Percentiles rank a stretch among this genome's conserved stretches.
Conservation (phyloP, 2,329 filamentous ascomycete genomes). For the Aureobasidium sp. region DNA sequence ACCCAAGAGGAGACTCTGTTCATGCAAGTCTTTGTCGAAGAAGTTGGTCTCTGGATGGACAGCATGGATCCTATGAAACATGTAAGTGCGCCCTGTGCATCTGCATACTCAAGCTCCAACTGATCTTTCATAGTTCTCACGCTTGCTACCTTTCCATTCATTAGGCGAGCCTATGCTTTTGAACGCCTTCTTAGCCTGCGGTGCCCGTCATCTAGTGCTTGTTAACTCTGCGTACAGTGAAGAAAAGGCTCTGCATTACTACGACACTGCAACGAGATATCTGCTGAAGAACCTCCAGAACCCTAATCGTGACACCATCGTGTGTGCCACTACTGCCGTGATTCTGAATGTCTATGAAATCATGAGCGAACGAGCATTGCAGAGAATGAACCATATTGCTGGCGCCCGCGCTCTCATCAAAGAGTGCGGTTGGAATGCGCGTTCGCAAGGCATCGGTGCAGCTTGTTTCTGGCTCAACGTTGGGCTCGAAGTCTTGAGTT, state of each 20-base stretch:
- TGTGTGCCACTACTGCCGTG: conserved; percentile 81
- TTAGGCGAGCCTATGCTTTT: conserved; percentile 79
- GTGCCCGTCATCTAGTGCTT: conserved; percentile 70
- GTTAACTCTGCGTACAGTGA: conserved; percentile 63
- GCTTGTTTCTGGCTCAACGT: conserved; percentile 95
- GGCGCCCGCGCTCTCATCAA: conserved; percentile 79
- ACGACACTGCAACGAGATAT: conserved; percentile 75
- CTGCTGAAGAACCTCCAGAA: conserved; percentile 73
- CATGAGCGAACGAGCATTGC: conserved; percentile 72
- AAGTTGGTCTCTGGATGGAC: conserved; percentile 92
- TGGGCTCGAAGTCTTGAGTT: conserved; percentile 82
- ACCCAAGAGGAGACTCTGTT: conserved; percentile 74
- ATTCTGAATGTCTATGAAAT: conserved; percentile 89
- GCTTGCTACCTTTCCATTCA: conserved; percentile 74
- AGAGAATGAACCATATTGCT: conserved; percentile 84
- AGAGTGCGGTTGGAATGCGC: conserved; percentile 82
- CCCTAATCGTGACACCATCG: conserved; percentile 71
- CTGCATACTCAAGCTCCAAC: neutral
- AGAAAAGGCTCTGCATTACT: conserved; percentile 74
- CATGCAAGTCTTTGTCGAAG: conserved; percentile 86
- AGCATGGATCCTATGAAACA: conserved; percentile 78
- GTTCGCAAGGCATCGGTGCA: conserved; percentile 67
- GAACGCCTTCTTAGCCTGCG: conserved; percentile 83
- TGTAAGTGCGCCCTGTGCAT: conserved; percentile 31
- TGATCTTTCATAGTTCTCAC: conserved; percentile 56